A percentile compares a stretch with the other conserved stretches of the same genome.
These are phyloP conservation scores for Lentinula raphanica DNA, from an alignment of 768 basidiomycete species.

Conservation along the genomic window DNA sequence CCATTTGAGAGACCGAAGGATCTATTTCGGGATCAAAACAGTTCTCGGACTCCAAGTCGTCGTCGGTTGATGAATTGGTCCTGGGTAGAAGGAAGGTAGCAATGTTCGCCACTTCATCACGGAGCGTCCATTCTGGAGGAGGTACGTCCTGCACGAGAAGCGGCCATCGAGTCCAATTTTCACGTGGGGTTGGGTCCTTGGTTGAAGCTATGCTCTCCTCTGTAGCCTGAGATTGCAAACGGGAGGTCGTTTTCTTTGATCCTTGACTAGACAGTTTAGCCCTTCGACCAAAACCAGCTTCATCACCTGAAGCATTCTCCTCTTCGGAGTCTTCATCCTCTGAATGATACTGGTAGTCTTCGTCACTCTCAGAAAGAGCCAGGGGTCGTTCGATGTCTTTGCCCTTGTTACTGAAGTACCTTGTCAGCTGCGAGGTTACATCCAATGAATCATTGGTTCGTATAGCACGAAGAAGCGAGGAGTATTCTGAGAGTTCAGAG, in stretches of 20 bases:
- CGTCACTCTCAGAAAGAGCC: constrained; percentile 19
- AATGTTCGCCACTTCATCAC: constrained; percentile 60
- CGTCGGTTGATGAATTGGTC: not conserved
- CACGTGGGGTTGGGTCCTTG: constrained; percentile 11
- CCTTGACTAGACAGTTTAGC: constrained; percentile 9
- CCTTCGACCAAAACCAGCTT: not conserved
- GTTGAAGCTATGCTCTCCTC: not conserved
- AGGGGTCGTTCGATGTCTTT: too few relatives aligned
- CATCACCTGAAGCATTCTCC: not conserved
- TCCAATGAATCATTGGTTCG: constrained; percentile 53
- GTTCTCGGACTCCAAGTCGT: constrained; percentile 7
- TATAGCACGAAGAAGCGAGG: constrained; percentile 60
- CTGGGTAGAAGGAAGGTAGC: constrained; percentile 17
- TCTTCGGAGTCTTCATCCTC: constrained; percentile 8
- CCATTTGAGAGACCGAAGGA: constrained; percentile 18
- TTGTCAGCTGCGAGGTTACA: constrained; percentile 46
- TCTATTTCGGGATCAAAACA: constrained; percentile 19
- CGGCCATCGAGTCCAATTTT: constrained; percentile 77
- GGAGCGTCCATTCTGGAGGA: constrained; percentile 63
- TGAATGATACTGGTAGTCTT: constrained; percentile 15
- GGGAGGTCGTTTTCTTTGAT: constrained; percentile 18
- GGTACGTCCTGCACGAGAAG: constrained; percentile 55
- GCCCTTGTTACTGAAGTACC: constrained; percentile 17
- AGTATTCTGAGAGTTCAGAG: constrained; percentile 62
- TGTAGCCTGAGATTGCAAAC: constrained; percentile 5